phyloP scores from a whole-genome alignment of 345 rosid genomes.

The Cardamine chenopodiifolia region DNA sequence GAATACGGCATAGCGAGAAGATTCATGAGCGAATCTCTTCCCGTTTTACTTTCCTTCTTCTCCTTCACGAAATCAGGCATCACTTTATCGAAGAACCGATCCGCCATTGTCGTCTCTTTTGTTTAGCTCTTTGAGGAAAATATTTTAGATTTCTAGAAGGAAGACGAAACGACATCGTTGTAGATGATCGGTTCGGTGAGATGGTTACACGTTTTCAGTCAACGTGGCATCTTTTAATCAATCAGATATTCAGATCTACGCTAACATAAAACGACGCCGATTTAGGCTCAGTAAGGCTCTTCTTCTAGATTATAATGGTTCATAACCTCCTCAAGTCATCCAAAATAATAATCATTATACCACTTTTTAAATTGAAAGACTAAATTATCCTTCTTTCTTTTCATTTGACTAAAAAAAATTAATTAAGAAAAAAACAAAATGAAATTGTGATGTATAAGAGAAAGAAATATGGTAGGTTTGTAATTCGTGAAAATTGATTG shows the following conservation, averaged over 20 bases:
- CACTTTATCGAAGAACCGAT: constrained; percentile 64
- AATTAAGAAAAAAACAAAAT: too few relatives aligned
- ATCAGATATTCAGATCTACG: constrained; percentile 29
- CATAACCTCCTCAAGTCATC: too few relatives aligned
- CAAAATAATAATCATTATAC: too few relatives aligned
- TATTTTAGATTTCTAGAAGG: constrained; percentile 11
- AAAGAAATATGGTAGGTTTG: too few relatives aligned
- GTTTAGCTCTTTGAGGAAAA: too few relatives aligned
- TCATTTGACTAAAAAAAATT: too few relatives aligned
- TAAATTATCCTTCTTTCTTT: too few relatives aligned
- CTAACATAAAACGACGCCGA: constrained; percentile 5
- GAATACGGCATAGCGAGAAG: constrained; percentile 70
- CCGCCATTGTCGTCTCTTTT: constrained; percentile 50
- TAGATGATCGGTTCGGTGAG: constrained; percentile 31
- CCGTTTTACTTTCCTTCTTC: constrained; percentile 25
- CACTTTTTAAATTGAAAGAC: too few relatives aligned
- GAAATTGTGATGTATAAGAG: too few relatives aligned
- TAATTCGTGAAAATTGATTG: too few relatives aligned
- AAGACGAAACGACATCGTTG: constrained; percentile 2
- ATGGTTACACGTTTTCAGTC: constrained; percentile 42
- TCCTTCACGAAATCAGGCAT: constrained; percentile 61
- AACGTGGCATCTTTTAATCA: constrained; percentile 27
- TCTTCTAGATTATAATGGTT: too few relatives aligned
- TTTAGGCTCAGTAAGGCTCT: not conserved
- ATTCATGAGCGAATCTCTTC: constrained; percentile 56